phyloP scores from a whole-genome alignment of 1,139 yeast genomes.

The Nakaseomyces kungkrabaensis region DNA sequence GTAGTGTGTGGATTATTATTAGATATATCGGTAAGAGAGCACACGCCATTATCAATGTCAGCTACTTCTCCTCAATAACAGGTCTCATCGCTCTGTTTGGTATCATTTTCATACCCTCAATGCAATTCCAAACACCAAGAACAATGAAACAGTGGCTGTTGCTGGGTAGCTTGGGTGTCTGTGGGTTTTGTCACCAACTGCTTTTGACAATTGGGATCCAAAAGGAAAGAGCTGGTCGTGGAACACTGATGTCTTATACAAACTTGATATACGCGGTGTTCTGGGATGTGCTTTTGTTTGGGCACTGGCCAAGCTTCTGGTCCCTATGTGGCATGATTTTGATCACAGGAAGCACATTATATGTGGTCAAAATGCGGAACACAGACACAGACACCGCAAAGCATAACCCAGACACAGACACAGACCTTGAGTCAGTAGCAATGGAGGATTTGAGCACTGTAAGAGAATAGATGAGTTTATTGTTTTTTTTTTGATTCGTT shows the following conservation, averaged over 20 bases:
- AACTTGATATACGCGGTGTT: constrained; percentile 71
- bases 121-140: constrained; percentile 52
- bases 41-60: constrained; percentile 71
- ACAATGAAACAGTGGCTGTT: constrained; percentile 54
- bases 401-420: not conserved
- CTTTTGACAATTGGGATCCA: constrained; percentile 76
- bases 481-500: not conserved
- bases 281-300: constrained; percentile 66
- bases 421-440: not conserved
- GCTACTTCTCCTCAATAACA: constrained; percentile 60
- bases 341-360: constrained; percentile 55
- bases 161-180: constrained; percentile 51
- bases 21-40: constrained; percentile 68
- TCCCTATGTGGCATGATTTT: constrained; percentile 60
- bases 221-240: constrained; percentile 69
- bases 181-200: constrained; percentile 78
- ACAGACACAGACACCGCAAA: not conserved
- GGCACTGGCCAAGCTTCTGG: constrained; percentile 60
- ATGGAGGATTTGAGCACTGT: not conserved
- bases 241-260: constrained; percentile 64
- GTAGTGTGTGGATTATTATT: constrained; percentile 59
- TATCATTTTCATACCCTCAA: constrained; percentile 47
- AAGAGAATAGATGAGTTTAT: not conserved
- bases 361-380: constrained; percentile 1
- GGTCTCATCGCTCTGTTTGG: constrained; percentile 47